Conservation (phyloP, 768 basidiomycete genomes). For the Neoboletus subvelutipes region DNA sequence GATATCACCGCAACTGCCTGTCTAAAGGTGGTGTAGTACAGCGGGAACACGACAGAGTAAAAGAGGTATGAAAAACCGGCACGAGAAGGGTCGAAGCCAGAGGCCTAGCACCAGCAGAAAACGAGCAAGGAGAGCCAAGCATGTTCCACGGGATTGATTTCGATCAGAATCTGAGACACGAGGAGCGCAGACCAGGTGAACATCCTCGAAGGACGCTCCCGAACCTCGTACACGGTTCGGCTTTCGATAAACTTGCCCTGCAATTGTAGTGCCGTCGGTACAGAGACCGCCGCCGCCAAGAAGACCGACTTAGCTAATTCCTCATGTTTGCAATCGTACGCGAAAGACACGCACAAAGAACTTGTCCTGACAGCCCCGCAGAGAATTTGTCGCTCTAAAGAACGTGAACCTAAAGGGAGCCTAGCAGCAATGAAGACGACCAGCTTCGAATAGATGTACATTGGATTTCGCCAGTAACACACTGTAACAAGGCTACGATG, state of each 20-base stretch:
- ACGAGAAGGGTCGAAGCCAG: too few species aligned
- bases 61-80: too few species aligned
- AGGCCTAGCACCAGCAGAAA: too few species aligned
- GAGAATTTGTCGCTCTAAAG: constrained; percentile 34
- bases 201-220: constrained; percentile 62
- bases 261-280: constrained; percentile 59
- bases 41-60: too few species aligned
- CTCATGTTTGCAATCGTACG: fast-evolving
- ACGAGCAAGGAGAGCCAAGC: constrained; percentile 12
- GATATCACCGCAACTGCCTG: too few species aligned
- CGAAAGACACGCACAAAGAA: constrained; percentile 35
- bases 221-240: constrained; percentile 58
- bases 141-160: constrained; percentile 48
- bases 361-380: constrained; percentile 39
- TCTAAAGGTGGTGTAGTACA: too few species aligned
- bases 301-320: constrained; percentile 42
- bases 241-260: too few species aligned
- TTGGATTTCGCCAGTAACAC: too few species aligned
- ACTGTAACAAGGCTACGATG: too few species aligned
- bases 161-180: constrained; percentile 48
- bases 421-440: constrained; percentile 34
- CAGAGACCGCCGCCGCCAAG: constrained; percentile 44
- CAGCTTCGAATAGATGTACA: constrained; percentile 42
- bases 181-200: constrained; percentile 62
- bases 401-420: constrained; percentile 45